phyloP scores from a whole-genome alignment of 257 asterid species.

The Cordia subcordata region DNA sequence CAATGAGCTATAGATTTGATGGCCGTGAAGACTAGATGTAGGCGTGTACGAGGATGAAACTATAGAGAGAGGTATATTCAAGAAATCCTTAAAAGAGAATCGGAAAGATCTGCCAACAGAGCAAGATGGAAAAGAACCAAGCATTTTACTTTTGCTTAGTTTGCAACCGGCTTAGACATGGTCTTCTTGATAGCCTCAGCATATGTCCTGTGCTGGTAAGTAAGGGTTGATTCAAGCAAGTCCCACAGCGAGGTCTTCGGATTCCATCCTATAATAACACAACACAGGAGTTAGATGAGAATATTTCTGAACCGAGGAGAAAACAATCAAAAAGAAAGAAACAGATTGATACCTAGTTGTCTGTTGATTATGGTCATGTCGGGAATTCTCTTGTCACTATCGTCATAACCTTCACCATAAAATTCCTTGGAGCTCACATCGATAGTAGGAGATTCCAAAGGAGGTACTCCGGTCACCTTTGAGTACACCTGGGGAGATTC shows the following conservation, averaged over 20 bases:
- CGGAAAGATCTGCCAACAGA: constrained; percentile 10
- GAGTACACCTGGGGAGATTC: constrained; percentile 48
- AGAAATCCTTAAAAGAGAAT: constrained; percentile 12
- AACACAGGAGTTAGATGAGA: too few species aligned
- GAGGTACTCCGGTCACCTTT: constrained; percentile 77
- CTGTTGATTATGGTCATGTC: constrained; percentile 92
- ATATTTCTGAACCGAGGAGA: background rate
- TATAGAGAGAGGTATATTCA: constrained; percentile 22
- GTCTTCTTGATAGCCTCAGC: constrained; percentile 72
- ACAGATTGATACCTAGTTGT: constrained; percentile 62
- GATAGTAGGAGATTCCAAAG: constrained; percentile 62
- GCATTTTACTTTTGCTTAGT: constrained; percentile 14
- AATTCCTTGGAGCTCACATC: constrained; percentile 90
- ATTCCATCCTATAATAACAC: constrained; percentile 45
- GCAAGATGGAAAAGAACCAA: constrained; percentile 9
- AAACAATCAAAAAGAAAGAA: background rate
- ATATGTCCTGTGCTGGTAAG: constrained; percentile 74
- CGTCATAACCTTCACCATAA: constrained; percentile 95
- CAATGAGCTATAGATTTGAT: too few species aligned
- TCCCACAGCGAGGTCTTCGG: constrained; percentile 83
- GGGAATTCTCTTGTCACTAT: constrained; percentile 94
- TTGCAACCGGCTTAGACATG: constrained; percentile 52
- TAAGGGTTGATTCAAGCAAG: constrained; percentile 72
- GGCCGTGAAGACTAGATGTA: constrained; percentile 3
- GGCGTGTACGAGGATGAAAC: constrained; percentile 12